Evolutionary conservation across 805 yeast genomes (phyloP).

Genomic region (Brettanomyces nanus): DNA sequence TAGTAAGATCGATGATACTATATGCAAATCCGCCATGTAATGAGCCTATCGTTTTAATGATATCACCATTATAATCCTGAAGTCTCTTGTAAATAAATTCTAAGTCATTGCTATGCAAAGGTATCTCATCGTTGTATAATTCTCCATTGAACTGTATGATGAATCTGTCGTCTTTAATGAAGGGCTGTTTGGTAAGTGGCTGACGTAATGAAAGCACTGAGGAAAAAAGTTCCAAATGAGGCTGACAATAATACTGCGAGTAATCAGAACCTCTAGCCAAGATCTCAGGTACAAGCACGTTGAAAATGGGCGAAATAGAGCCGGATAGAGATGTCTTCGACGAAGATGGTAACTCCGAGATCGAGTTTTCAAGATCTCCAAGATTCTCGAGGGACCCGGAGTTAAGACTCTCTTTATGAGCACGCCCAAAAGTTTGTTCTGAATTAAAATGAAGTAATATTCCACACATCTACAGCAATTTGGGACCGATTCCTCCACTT

Average conservation of each 20-base stretch:
- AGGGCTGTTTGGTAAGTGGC: conserved; percentile 76
- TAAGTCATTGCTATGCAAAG: conserved; percentile 50
- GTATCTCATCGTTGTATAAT: conserved; percentile 55
- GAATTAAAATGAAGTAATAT: too few relatives aligned
- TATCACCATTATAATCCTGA: conserved; percentile 21
- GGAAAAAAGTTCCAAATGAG: conserved; percentile 38
- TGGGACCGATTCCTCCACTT: too few relatives aligned
- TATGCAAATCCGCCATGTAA: conserved; percentile 83
- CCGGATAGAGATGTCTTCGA: too few relatives aligned
- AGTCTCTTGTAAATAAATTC: conserved; percentile 34
- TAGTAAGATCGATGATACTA: conserved; percentile 37
- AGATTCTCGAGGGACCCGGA: too few relatives aligned
- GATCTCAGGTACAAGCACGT: conserved; percentile 36
- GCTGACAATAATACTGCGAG: conserved; percentile 23
- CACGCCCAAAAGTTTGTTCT: too few relatives aligned
- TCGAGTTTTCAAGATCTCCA: too few relatives aligned
- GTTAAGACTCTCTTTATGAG: too few relatives aligned
- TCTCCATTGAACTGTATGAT: conserved; percentile 87
- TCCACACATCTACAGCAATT: too few relatives aligned
- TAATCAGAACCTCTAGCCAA: conserved; percentile 61
- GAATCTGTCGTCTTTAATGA: conserved; percentile 26
- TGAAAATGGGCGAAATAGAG: too few relatives aligned
- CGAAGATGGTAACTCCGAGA: too few relatives aligned
- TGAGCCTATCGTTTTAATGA: conserved; percentile 32
- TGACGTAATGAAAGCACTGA: conserved; percentile 75